Conservation (phyloP, 257 asterid genomes). For the Petunia secreta region DNA sequence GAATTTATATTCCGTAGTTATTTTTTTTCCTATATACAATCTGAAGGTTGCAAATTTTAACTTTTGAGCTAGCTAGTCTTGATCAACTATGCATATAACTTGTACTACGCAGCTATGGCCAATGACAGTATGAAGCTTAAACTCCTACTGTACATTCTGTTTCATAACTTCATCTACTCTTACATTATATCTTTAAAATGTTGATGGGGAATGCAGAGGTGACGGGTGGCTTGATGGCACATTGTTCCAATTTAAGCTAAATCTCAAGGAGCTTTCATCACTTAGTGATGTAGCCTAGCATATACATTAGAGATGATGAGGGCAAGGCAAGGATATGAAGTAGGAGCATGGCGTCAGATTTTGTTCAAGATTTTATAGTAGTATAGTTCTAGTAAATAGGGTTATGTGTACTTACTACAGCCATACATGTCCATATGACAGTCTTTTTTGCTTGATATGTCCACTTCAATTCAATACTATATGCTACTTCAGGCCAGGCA, state of each 20-base stretch:
- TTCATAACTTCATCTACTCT: background rate
- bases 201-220: background rate
- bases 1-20: background rate
- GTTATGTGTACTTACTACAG: background rate
- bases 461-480: conserved; percentile 38
- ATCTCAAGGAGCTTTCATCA: conserved; percentile 27
- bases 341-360: conserved; percentile 36
- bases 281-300: background rate
- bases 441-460: conserved; percentile 35
- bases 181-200: background rate
- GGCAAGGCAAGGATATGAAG: background rate
- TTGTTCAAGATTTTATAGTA: conserved; percentile 31
- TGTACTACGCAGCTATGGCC: background rate
- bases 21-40: background rate
- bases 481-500: conserved; percentile 39
- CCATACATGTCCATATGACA: conserved; percentile 34
- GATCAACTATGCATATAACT: background rate
- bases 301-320: background rate
- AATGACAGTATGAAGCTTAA: background rate
- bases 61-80: background rate
- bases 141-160: background rate
- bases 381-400: conserved; percentile 26
- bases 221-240: conserved; percentile 12
- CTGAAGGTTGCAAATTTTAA: background rate
- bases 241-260: conserved; percentile 36